Evolutionary conservation across 2,329 filamentous ascomycete genomes (phyloP).

Genomic region (Zarea fungicola): DNA sequence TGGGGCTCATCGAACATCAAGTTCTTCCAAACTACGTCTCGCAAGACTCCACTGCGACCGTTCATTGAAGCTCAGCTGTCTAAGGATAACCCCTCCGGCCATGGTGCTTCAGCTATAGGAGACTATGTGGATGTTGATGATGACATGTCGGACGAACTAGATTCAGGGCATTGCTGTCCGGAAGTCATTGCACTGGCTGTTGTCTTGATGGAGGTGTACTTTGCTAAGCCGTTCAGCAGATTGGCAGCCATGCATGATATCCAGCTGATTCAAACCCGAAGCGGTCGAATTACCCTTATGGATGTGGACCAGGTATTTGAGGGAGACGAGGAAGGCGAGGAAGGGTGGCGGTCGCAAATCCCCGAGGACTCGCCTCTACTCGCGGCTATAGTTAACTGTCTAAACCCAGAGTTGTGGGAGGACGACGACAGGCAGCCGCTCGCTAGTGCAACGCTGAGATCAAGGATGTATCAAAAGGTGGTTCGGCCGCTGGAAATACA

Average conservation of each 20-base stretch:
- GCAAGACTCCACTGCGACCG: constrained; percentile 13
- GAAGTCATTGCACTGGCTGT: neutral
- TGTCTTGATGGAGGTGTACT: constrained; percentile 2
- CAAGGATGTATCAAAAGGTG: constrained; percentile 1
- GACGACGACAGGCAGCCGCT: neutral
- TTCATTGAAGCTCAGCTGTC: constrained; percentile 14
- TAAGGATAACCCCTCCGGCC: no score
- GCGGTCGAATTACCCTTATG: neutral
- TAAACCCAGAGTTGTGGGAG: constrained; percentile 3
- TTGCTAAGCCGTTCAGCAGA: neutral
- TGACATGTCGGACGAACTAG: no score
- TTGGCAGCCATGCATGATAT: neutral
- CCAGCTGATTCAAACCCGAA: neutral
- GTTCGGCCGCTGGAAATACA: constrained; percentile 1
- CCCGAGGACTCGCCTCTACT: neutral
- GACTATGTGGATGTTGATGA: no score
- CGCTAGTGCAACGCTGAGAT: neutral
- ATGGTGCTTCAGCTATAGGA: no score
- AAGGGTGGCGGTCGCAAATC: neutral
- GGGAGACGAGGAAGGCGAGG: neutral
- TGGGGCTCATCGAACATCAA: constrained; percentile 11
- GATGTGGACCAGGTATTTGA: neutral
- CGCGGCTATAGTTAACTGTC: constrained; percentile 6
- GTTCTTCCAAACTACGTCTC: constrained; percentile 12
- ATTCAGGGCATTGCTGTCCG: neutral